Conservation (phyloP, 139 green algal species). For the Chlorella vulgaris region DNA sequence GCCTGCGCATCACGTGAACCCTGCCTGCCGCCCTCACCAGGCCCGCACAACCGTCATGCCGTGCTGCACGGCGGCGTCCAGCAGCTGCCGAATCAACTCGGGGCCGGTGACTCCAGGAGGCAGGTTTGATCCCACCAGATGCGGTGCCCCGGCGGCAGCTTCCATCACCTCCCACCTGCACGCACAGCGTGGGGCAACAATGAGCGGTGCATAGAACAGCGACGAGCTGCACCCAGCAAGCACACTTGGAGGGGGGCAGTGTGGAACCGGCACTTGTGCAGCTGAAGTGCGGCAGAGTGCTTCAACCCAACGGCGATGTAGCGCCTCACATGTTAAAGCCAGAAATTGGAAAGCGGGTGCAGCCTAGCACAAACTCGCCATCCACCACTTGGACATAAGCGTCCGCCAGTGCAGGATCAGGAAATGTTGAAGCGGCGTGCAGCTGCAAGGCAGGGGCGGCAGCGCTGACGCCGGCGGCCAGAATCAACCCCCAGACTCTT, state of each 20-base stretch:
- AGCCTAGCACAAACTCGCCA: slow-evolving; percentile 42
- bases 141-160: slow-evolving; percentile 50
- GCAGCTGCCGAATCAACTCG: slow-evolving; percentile 34
- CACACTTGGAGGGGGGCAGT: background rate
- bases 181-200: background rate
- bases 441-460: no score
- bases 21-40: slow-evolving; percentile 13
- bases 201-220: background rate
- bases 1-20: background rate
- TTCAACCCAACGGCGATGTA: background rate
- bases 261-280: no score
- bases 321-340: slow-evolving; percentile 30
- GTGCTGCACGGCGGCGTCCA: slow-evolving; percentile 40
- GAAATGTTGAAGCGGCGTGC: background rate
- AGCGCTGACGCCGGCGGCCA: no score
- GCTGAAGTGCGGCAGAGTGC: no score
- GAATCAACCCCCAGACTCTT: no score
- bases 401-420: slow-evolving; percentile 2
- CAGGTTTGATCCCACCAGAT: slow-evolving; percentile 43
- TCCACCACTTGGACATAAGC: slow-evolving; percentile 32
- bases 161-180: slow-evolving; percentile 65
- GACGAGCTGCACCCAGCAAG: background rate
- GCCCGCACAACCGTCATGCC: slow-evolving; percentile 50
- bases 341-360: slow-evolving; percentile 32
- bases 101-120: slow-evolving; percentile 36